Evolutionary conservation across 129 eudicot genomes (phyloP).

Genomic region (Helichrysum umbraculigerum): DNA sequence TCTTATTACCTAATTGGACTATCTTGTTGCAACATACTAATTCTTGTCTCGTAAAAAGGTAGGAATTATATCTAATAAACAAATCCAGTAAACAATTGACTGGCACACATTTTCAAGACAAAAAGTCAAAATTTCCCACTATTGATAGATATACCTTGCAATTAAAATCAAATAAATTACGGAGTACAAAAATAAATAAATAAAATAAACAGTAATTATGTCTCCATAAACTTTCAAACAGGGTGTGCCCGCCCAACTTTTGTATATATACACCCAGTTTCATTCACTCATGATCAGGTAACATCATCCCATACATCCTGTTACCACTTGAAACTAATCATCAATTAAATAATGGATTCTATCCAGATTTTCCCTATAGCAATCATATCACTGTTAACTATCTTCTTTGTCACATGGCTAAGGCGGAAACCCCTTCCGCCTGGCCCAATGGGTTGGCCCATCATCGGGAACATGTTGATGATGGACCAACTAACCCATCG

Average conservation of each 20-base stretch:
- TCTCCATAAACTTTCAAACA: constrained; percentile 23
- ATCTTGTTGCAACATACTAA: too few relatives aligned
- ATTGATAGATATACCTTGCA: neutral
- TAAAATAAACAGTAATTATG: neutral
- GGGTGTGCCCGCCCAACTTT: constrained; percentile 30
- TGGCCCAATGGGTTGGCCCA: constrained; percentile 84
- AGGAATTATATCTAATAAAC: neutral
- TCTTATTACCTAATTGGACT: too few relatives aligned
- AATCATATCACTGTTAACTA: constrained; percentile 35
- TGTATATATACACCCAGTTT: constrained; percentile 24
- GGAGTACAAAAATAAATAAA: too few relatives aligned
- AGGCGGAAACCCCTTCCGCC: constrained; percentile 69
- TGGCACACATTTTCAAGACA: constrained; percentile 2
- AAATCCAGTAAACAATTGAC: neutral
- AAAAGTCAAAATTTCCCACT: constrained; percentile 24
- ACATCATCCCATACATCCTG: constrained; percentile 14
- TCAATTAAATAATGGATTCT: constrained; percentile 13
- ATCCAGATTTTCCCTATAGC: constrained; percentile 21
- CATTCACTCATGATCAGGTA: constrained; percentile 13
- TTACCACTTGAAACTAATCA: constrained; percentile 16
- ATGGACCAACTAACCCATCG: constrained; percentile 86
- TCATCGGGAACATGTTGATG: constrained; percentile 87
- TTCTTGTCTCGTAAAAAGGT: too few relatives aligned
- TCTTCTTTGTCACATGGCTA: constrained; percentile 22
- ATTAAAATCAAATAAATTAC: too few relatives aligned